Evolutionary conservation across 1,284 basidiomycete genomes (phyloP), one percentile per base, ranked within the genome.

Genomic region (Rhodotorula sp.): DNA sequence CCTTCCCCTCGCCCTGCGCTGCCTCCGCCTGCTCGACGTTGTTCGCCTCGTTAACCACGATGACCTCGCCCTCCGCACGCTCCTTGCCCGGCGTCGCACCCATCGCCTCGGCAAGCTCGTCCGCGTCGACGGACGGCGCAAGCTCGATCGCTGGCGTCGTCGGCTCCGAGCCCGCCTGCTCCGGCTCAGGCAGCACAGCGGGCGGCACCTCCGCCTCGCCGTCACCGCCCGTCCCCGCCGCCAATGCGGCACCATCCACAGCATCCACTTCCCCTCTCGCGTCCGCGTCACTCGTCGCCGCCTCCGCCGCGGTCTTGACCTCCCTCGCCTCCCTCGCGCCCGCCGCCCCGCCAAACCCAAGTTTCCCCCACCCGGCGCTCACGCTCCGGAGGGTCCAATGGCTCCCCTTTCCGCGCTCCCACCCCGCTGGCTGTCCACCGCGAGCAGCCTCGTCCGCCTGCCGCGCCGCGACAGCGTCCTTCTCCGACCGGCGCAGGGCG

Each of bases 81-180:
- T 59, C 54, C 50, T 57, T 9, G n/a, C 32, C 37, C 2, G 61
- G 48, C 29, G 55, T 41, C 5, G 39, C 36, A 2, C 66, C 66
- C 57, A 76, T 61, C 13, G 74, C 74, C 29, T 69, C 72, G 1
- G 64, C 58, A 4, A 76, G 59, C 34, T 70, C 71, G 5, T 22
- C 32, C 27, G 36, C 48, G 32, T 73, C 60, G 8, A 76, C 71
- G 2, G 66, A 36, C 2, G 67, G 66, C 8, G 63, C 64, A 5
- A 71, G 61, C 55, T 73, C 69, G 29, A 75, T 64, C 17, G 51
- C 39, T 0, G 74, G 74, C 6, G 71, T 70, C 4, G 61, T 37
- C 4, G 68, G 67, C 3, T 36, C 17, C 10, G 44, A 36, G 3
- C 8, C 25, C 0, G 17, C 37, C 25, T 13, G 12, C 32, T 36